phyloP scores from a whole-genome alignment of 2,329 filamentous ascomycete genomes.

The Penicillium brevicompactum region DNA sequence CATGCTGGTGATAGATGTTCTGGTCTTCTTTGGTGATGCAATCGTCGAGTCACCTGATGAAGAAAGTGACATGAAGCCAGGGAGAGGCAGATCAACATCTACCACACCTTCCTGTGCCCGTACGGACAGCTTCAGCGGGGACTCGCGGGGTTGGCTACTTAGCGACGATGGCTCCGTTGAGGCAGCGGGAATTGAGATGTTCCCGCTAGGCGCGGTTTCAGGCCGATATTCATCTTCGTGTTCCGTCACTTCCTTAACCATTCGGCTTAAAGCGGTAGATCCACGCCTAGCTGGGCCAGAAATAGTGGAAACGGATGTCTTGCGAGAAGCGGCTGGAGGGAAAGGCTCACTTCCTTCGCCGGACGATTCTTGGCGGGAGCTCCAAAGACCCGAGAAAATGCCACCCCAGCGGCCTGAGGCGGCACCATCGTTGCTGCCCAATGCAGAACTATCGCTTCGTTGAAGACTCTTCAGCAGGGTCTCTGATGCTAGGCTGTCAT shows the following conservation, averaged over 20 bases:
- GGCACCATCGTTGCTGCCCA: slow-evolving; percentile 49
- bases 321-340: slow-evolving; percentile 26
- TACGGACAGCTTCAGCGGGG: slow-evolving; percentile 56
- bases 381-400: slow-evolving; percentile 60
- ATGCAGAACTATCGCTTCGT: slow-evolving; percentile 54
- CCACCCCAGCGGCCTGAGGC: slow-evolving; percentile 59
- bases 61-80: slow-evolving; percentile 52
- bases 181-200: slow-evolving; percentile 38
- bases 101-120: slow-evolving; percentile 62
- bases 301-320: slow-evolving; percentile 32
- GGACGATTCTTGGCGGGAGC: slow-evolving; percentile 51
- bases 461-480: slow-evolving; percentile 58
- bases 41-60: slow-evolving; percentile 49
- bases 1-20: slow-evolving; percentile 55
- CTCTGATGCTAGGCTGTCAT: slow-evolving; percentile 54
- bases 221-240: slow-evolving; percentile 20
- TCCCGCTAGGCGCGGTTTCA: slow-evolving; percentile 31
- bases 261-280: slow-evolving; percentile 34
- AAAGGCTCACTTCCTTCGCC: slow-evolving; percentile 38
- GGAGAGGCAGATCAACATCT: slow-evolving; percentile 60
- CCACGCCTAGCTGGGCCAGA: slow-evolving; percentile 26
- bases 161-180: slow-evolving; percentile 32
- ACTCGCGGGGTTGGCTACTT: slow-evolving; percentile 41
- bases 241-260: slow-evolving; percentile 36
- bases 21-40: slow-evolving; percentile 46